Percentiles rank a stretch among this genome's conserved stretches.
These are phyloP conservation scores for Neoscytalidium dimidiatum DNA, from an alignment of 2,329 filamentous ascomycete genomes.

Conservation along the genomic window DNA sequence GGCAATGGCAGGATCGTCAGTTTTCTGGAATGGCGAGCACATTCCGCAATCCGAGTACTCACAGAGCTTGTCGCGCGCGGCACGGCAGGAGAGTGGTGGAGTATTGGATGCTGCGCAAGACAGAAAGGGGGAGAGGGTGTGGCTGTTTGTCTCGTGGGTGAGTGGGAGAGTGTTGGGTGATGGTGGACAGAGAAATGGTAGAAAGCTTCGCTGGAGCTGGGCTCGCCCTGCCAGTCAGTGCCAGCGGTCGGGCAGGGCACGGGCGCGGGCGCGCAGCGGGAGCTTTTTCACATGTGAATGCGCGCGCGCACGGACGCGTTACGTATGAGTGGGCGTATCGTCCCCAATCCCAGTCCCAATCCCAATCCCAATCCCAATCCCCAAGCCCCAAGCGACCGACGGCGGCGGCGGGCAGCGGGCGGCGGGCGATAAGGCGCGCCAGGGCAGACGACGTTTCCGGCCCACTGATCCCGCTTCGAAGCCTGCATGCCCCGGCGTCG, in stretches of 20 bases:
- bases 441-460: constrained; percentile 17
- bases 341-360: no score
- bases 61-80: background rate
- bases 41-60: constrained; percentile 19
- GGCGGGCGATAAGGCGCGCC: constrained; percentile 15
- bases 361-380: no score
- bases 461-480: background rate
- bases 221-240: background rate
- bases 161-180: constrained; percentile 2
- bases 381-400: no score
- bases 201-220: background rate
- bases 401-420: no score
- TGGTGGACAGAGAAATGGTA: constrained; percentile 10
- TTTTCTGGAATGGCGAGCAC: background rate
- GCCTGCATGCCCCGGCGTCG: background rate
- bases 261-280: background rate
- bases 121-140: background rate
- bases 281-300: background rate
- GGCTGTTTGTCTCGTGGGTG: background rate
- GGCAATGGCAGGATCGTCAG: constrained; percentile 13
- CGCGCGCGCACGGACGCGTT: constrained; percentile 17
- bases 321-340: constrained; percentile 5
- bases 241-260: no score
- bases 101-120: background rate
- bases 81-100: constrained; percentile 1